These are phyloP conservation scores for Microstegium vimineum DNA, from an alignment of 176 grass and related monocot genomes.

Conservation along the genomic window DNA sequence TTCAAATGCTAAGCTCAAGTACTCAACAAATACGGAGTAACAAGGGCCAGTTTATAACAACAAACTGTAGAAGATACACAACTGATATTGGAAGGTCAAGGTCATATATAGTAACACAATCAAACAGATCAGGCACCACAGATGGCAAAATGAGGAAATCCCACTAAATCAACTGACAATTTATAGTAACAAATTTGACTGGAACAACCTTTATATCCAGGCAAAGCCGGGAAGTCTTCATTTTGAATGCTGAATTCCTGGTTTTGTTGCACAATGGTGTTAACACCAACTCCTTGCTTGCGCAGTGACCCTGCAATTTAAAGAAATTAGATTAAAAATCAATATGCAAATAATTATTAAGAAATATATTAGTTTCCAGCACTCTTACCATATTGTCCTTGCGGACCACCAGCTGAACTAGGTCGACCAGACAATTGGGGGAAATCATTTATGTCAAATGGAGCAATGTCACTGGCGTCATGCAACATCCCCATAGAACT, in stretches of 20 bases:
- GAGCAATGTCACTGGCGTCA: conserved; percentile 65
- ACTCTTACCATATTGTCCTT: conserved; percentile 95
- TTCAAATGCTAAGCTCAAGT: background rate
- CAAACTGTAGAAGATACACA: conserved; percentile 6
- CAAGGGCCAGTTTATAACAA: background rate
- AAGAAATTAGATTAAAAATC: conserved; percentile 11
- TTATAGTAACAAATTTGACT: conserved; percentile 38
- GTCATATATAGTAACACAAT: conserved; percentile 15
- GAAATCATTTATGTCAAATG: conserved; percentile 98
- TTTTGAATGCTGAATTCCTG: conserved; percentile 98
- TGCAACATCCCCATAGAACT: conserved; percentile 91
- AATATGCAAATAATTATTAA: background rate
- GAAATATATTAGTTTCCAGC: conserved; percentile 6
- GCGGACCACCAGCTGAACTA: conserved; percentile 81
- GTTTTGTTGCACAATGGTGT: conserved; percentile 76
- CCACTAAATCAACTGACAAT: conserved; percentile 29
- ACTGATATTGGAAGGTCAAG: conserved; percentile 12
- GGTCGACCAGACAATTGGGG: conserved; percentile 89
- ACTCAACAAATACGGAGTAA: background rate
- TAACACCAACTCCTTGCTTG: conserved; percentile 93
- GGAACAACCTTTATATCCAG: conserved; percentile 87
- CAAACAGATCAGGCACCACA: conserved; percentile 29
- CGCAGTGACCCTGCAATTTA: conserved; percentile 71
- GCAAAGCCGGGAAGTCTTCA: conserved; percentile 95
- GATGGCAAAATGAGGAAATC: conserved; percentile 9